Percentiles rank a stretch among this genome's conserved stretches.
Conservation (phyloP, 140 eudicot species). For the Flaveria floridana region DNA sequence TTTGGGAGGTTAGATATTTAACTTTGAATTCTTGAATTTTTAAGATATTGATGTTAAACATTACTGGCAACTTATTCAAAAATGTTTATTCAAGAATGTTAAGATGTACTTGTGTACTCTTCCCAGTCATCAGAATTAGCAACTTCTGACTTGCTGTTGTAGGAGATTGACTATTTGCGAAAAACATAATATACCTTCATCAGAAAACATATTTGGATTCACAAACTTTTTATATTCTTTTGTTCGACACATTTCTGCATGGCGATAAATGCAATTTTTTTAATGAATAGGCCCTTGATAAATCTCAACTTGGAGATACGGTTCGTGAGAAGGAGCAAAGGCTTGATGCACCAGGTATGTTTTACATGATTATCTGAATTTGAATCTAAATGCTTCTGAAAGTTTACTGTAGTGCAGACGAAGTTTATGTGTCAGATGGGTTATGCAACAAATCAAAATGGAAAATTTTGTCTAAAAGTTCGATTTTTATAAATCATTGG, state of each 20-base stretch:
- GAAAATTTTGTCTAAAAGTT: background rate
- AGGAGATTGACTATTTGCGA: background rate
- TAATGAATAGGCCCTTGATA: constrained; percentile 67
- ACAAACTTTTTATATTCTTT: background rate
- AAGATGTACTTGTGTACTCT: background rate
- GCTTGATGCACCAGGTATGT: constrained; percentile 78
- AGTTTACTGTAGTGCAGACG: background rate
- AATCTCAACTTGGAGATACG: constrained; percentile 79
- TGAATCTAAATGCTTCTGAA: background rate
- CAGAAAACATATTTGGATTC: background rate
- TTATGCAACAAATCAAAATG: background rate
- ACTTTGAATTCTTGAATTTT: background rate
- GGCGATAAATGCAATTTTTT: constrained; percentile 18
- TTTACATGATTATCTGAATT: constrained; percentile 22
- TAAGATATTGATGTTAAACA: background rate
- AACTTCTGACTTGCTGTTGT: background rate
- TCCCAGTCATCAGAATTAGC: background rate
- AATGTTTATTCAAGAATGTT: background rate
- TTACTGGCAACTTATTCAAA: constrained; percentile 13
- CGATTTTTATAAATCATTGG: background rate
- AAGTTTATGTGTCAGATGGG: background rate
- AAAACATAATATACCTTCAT: background rate
- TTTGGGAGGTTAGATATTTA: constrained; percentile 69
- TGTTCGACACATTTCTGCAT: background rate
- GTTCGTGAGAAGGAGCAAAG: constrained; percentile 72